Base-by-base conservation (phyloP, 2,329 filamentous ascomycete genomes). In the Aspergillus nomiae region DNA sequence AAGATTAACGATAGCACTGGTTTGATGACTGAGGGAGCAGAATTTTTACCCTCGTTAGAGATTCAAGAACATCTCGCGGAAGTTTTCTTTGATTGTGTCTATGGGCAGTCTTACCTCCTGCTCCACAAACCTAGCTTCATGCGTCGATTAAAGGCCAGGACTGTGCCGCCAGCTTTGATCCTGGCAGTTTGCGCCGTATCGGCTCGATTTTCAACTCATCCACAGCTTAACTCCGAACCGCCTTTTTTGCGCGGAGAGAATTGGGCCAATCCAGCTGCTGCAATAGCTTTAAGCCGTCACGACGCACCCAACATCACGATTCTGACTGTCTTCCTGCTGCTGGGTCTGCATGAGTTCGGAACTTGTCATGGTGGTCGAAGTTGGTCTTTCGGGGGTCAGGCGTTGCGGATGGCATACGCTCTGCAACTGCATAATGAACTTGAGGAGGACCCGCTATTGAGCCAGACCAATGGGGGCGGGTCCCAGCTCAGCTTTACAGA, bases 41-140 rank as follows among this genome's bases (percentile, higher is more conserved):
- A 96, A 67, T 89, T 90, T 61, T 79, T 99, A 16, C 95, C 95
- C 0, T 84, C 92, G 0, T 89, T 90, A 74, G 94, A 97, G 46
- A 87, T 97, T 14, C 95, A 98, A 75, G 91, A 97, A 73, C 94
- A 98, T 77, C 84, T 99, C 7, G 90, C 94, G 21, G 94, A 98
- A 72, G 89, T 97, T 0, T 99, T 96, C 75, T 99, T 98, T 73
- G 94, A 98, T 73, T 94, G 91, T 71, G 87, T 98, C 0, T 98
- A 99, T 74, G 95, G 95, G 10, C 95, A 98, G 75, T 92, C 92
- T 38, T 99, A 98, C 76, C 91, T 96, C 67, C 82, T 99, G 24
- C 86, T 99, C 11, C 95, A 99, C 79, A 98, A 97, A 75, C 94
- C 95, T 43, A 98, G 94, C 75, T 98, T 96, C 76, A 97, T 98